Conservation (phyloP, 2,329 filamentous ascomycete genomes). For the Fusarium foetens region DNA sequence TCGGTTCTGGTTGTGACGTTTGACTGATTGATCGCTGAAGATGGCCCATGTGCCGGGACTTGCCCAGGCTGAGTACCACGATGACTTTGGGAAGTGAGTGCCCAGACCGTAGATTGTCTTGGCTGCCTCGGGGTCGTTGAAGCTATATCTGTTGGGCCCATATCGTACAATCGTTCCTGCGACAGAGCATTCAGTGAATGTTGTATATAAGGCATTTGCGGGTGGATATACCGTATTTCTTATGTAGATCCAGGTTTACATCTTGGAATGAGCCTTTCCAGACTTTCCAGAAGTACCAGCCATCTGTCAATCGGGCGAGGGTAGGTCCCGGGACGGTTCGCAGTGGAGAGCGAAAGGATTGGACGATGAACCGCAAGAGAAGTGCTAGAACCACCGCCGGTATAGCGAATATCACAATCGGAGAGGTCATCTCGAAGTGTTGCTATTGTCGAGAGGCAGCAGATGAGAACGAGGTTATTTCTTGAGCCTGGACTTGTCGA, state of each 20-base stretch:
- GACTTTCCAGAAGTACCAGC: slow-evolving; percentile 18
- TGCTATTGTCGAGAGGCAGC: neutral
- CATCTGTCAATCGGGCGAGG: neutral
- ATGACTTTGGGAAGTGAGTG: slow-evolving; percentile 22
- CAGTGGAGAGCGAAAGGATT: neutral
- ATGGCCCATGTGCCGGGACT: slow-evolving; percentile 6
- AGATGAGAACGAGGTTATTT: neutral
- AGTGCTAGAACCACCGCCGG: neutral
- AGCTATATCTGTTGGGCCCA: slow-evolving; percentile 12
- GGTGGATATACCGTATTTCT: neutral
- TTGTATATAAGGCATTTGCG: rapidly evolving
- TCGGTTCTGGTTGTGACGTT: slow-evolving; percentile 2
- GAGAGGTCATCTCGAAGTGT: neutral
- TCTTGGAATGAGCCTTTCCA: slow-evolving; percentile 12
- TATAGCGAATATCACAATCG: neutral
- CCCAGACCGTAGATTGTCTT: slow-evolving; percentile 26
- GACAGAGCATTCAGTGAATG: rapidly evolving
- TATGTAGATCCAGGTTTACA: slow-evolving; percentile 3
- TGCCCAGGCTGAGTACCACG: slow-evolving; percentile 12
- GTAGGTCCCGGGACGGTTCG: neutral
- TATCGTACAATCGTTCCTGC: neutral
- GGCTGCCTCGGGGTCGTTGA: slow-evolving; percentile 12
- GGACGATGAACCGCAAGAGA: neutral
- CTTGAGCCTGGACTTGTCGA: neutral
- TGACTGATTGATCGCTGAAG: slow-evolving; percentile 12